Conservation (phyloP, 2,329 filamentous ascomycete species). For the Penicillium decumbens region DNA sequence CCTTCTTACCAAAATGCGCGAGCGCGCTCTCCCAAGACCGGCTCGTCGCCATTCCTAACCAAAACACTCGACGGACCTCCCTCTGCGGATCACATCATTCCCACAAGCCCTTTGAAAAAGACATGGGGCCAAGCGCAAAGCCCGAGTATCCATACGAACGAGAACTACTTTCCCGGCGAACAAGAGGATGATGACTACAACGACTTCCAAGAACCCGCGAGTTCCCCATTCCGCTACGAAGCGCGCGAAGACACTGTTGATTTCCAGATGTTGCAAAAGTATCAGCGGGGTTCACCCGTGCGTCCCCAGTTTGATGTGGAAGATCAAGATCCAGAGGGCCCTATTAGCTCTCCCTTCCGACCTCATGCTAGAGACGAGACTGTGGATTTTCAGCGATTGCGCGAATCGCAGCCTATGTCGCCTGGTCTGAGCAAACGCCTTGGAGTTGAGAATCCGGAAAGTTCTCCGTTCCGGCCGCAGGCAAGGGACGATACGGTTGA, state of each 20-base stretch:
- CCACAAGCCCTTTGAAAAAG: slow-evolving; percentile 26
- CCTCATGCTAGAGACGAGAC: slow-evolving; percentile 29
- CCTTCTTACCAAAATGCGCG: slow-evolving; percentile 42
- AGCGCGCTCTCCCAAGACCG: slow-evolving; percentile 25
- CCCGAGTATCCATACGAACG: slow-evolving; percentile 13
- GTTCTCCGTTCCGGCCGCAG: slow-evolving; percentile 37
- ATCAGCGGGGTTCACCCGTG: slow-evolving; percentile 1
- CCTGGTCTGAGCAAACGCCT: slow-evolving; percentile 16
- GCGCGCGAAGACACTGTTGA: slow-evolving; percentile 34
- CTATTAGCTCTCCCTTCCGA: slow-evolving; percentile 38
- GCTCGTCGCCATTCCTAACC: slow-evolving; percentile 22
- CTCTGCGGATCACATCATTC: slow-evolving; percentile 18
- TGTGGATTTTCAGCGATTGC: slow-evolving; percentile 26
- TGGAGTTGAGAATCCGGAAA: slow-evolving; percentile 22
- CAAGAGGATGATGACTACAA: slow-evolving; percentile 20
- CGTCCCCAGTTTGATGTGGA: slow-evolving; percentile 4
- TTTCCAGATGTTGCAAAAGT: slow-evolving; percentile 20
- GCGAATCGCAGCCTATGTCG: slow-evolving; percentile 15
- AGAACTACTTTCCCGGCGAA: slow-evolving; percentile 13
- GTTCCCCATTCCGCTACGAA: slow-evolving; percentile 38
- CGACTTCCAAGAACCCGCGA: slow-evolving; percentile 25
- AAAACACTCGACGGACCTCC: slow-evolving; percentile 20
- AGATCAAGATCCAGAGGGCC: slow-evolving; percentile 12
- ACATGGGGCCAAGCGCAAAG: slow-evolving; percentile 11
- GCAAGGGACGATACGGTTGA: slow-evolving; percentile 32